phyloP scores from a whole-genome alignment of 306 rosid species.

The Albizia julibrissin region DNA sequence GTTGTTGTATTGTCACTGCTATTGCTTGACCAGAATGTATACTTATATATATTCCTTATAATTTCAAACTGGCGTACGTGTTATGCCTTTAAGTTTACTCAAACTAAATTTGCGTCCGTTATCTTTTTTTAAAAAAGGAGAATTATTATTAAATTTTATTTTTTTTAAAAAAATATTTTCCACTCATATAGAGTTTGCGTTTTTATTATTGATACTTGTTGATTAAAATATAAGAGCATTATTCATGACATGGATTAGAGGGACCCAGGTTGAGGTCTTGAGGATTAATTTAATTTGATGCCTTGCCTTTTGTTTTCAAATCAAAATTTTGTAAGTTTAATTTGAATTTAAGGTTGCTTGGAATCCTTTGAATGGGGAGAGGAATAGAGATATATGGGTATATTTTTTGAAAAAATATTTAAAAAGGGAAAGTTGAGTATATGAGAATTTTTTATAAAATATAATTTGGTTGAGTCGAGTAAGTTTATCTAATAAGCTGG shows the following conservation, averaged over 20 bases:
- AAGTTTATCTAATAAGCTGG: not conserved
- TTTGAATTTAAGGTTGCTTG: not conserved
- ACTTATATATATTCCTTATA: not conserved
- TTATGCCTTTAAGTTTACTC: not conserved
- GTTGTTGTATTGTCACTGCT: not conserved
- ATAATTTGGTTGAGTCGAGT: not conserved
- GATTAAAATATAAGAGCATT: not conserved
- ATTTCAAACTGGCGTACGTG: not conserved
- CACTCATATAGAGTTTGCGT: not conserved
- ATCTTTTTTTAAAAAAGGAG: not conserved
- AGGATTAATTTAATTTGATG: not conserved
- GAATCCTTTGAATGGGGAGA: too few relatives aligned
- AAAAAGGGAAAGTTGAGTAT: not conserved
- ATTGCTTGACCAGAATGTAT: not conserved
- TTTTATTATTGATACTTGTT: not conserved
- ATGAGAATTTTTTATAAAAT: not conserved
- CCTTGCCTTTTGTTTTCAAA: not conserved
- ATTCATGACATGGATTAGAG: not conserved
- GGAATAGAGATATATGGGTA: not conserved
- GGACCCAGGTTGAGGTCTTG: not conserved
- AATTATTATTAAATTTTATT: not conserved
- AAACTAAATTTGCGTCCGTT: not conserved
- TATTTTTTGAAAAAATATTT: too few relatives aligned
- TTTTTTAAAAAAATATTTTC: not conserved
- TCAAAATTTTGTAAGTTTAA: not conserved